A percentile compares a stretch with the other conserved stretches of the same genome.
phyloP scores from a whole-genome alignment of 2,329 filamentous ascomycete genomes.

The Xylariaceae sp. region DNA sequence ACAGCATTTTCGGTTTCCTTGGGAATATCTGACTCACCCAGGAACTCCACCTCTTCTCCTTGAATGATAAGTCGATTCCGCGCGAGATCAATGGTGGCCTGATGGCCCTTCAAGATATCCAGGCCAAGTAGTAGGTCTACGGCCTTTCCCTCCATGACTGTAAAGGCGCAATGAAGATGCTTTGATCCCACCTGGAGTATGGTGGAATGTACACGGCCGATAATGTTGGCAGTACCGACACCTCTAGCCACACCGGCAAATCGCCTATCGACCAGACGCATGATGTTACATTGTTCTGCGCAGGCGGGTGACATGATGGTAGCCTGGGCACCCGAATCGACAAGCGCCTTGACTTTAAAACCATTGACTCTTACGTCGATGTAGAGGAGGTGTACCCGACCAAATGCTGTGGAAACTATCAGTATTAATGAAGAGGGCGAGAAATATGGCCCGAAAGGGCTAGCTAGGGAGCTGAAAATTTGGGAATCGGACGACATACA shows the following conservation, averaged over 20 bases:
- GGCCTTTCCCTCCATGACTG: constrained; percentile 97
- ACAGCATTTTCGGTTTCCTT: constrained; percentile 68
- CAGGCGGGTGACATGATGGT: constrained; percentile 98
- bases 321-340: constrained; percentile 94
- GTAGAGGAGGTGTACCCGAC: constrained; percentile 92
- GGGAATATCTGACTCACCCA: constrained; percentile 92
- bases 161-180: constrained; percentile 90
- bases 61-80: constrained; percentile 84
- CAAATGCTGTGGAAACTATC: constrained; percentile 63
- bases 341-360: constrained; percentile 86
- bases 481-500: constrained; percentile 50
- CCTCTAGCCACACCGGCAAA: constrained; percentile 90
- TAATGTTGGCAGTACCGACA: constrained; percentile 89
- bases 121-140: constrained; percentile 89
- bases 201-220: constrained; percentile 90
- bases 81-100: constrained; percentile 83
- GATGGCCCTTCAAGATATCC: constrained; percentile 95
- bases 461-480: background rate
- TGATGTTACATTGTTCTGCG: constrained; percentile 88
- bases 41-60: constrained; percentile 79
- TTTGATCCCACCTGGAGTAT: constrained; percentile 88
- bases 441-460: constrained; percentile 1
- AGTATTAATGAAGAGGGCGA: constrained; percentile 16
- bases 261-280: constrained; percentile 87
- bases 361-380: constrained; percentile 94